A percentile compares a stretch with the other conserved stretches of the same genome.
phyloP scores from a whole-genome alignment of 1,284 basidiomycete genomes.

The Sparassis latifolia region DNA sequence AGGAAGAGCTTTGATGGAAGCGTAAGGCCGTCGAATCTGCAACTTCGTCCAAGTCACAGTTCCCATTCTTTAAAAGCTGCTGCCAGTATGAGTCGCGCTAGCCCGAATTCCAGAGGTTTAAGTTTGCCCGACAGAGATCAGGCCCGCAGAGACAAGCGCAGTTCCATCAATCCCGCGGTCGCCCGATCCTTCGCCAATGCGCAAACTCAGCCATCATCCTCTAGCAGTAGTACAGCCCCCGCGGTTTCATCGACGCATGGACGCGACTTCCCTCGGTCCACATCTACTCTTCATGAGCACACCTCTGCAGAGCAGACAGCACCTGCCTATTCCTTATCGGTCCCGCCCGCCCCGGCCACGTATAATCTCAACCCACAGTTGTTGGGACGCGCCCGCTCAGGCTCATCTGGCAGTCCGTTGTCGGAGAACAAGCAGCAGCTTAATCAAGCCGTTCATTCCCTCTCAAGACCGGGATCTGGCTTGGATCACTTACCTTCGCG shows the following conservation, averaged over 20 bases:
- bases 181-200: constrained; percentile 24
- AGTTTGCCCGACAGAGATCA: constrained; percentile 19
- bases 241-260: constrained; percentile 5
- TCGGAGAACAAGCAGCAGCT: constrained; percentile 1
- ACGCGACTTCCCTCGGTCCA: constrained; percentile 22
- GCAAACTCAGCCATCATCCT: constrained; percentile 14
- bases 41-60: constrained; percentile 25
- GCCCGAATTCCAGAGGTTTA: constrained; percentile 7
- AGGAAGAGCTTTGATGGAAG: constrained; percentile 58
- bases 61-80: constrained; percentile 15
- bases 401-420: constrained; percentile 18
- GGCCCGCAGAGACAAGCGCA: constrained; percentile 30
- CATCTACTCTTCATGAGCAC: constrained; percentile 30
- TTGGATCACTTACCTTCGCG: constrained; percentile 21
- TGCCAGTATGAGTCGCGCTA: neutral
- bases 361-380: neutral
- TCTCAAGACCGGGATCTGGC: constrained; percentile 16
- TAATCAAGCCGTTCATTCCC: constrained; percentile 7
- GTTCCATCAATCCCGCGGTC: constrained; percentile 38
- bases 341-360: neutral
- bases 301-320: constrained; percentile 15
- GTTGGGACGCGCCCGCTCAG: constrained; percentile 20
- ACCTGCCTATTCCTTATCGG: constrained; percentile 1
- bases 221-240: neutral
- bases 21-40: constrained; percentile 41